Evolutionary conservation across 768 basidiomycete species (phyloP).

Genomic region (Mycena haematopus): DNA sequence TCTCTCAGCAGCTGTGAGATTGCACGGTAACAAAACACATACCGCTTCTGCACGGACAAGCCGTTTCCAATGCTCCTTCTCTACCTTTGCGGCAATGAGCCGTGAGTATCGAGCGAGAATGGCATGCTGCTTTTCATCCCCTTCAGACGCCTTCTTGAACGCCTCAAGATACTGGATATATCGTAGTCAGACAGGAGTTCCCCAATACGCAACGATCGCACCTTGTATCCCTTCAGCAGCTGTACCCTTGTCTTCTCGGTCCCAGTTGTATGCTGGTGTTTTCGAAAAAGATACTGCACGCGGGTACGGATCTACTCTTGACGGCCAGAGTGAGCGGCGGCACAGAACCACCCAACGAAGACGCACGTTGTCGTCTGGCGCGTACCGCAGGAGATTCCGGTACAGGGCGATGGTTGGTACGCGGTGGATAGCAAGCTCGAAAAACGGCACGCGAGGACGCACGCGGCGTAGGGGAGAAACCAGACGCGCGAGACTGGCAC

Average conservation of each 20-base stretch:
- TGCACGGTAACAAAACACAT: conserved; percentile 28
- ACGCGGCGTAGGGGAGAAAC: conserved; percentile 61
- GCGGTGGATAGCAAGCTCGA: conserved; percentile 71
- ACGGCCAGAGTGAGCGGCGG: conserved; percentile 3
- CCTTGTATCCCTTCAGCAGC: conserved; percentile 64
- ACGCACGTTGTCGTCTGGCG: conserved; percentile 63
- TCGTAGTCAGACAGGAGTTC: neutral
- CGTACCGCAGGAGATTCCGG: conserved; percentile 64
- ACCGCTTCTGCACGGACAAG: conserved; percentile 62
- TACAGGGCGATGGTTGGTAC: conserved; percentile 78
- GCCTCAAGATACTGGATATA: conserved; percentile 61
- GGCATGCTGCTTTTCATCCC: conserved; percentile 51
- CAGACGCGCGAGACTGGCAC: conserved; percentile 56
- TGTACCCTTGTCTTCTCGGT: conserved; percentile 52
- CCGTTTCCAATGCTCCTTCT: conserved; percentile 54
- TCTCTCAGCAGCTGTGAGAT: neutral
- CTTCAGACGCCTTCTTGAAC: conserved; percentile 59
- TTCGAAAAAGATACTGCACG: conserved; percentile 59
- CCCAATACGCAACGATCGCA: conserved; percentile 32
- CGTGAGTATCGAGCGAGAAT: conserved; percentile 64
- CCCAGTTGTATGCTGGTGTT: conserved; percentile 59
- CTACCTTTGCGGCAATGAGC: conserved; percentile 57
- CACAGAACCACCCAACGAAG: neutral
- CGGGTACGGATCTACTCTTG: conserved; percentile 61
- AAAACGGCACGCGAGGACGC: conserved; percentile 70